Evolutionary conservation across 176 grass and related monocot species (phyloP).

Genomic region (Raddia distichophylla): DNA sequence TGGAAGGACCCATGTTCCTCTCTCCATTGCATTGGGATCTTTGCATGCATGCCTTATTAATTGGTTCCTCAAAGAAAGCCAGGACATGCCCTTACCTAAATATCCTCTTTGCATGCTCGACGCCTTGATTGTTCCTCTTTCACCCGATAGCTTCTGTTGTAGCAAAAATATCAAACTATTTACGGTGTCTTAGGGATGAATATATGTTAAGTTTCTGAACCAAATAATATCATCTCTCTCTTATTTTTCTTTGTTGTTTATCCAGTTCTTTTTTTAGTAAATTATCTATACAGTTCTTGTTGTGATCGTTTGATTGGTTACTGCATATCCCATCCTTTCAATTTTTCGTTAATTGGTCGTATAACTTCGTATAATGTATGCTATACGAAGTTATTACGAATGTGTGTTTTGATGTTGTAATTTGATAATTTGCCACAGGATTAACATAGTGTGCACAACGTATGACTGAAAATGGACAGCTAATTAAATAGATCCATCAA

Average conservation of each 20-base stretch:
- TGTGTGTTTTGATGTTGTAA: too few relatives aligned
- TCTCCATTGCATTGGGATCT: slow-evolving; percentile 69
- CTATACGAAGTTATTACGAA: too few relatives aligned
- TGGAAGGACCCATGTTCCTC: slow-evolving; percentile 57
- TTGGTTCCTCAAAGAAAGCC: slow-evolving; percentile 46
- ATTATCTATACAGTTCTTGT: not conserved
- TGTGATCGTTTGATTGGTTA: not conserved
- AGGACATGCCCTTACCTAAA: slow-evolving; percentile 46
- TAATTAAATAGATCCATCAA: not conserved
- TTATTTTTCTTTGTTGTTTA: not conserved
- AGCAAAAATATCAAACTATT: not conserved
- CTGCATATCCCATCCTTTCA: not conserved
- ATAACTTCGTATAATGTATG: too few relatives aligned
- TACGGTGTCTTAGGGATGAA: not conserved
- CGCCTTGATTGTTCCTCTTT: not conserved
- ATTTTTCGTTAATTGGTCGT: too few relatives aligned
- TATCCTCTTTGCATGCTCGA: slow-evolving; percentile 26
- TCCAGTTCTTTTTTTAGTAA: too few relatives aligned
- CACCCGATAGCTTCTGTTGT: not conserved
- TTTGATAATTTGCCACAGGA: too few relatives aligned
- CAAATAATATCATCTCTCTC: not conserved
- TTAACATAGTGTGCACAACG: too few relatives aligned
- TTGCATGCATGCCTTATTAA: slow-evolving; percentile 66
- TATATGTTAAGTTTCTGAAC: not conserved
- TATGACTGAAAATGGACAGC: not conserved